Evolutionary conservation across 148 eudicot species (phyloP).

Genomic region (Cornus kousa): DNA sequence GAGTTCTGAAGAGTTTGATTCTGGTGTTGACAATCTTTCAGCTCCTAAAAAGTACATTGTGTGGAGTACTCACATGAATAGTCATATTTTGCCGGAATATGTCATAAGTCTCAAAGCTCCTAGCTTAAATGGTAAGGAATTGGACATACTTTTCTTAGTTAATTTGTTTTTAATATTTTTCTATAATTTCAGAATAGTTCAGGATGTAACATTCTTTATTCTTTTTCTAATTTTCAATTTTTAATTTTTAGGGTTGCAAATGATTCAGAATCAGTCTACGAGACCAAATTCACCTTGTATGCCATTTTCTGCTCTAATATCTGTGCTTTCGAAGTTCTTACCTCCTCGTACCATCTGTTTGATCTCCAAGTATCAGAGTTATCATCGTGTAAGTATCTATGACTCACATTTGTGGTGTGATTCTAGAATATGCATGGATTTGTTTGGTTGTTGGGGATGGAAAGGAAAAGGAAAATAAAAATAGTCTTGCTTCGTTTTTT

Average conservation of each 20-base stretch:
- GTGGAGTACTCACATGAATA: constrained; percentile 62
- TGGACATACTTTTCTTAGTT: neutral
- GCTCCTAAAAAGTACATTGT: constrained; percentile 51
- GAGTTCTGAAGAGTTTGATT: constrained; percentile 49
- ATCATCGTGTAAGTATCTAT: constrained; percentile 34
- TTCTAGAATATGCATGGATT: neutral
- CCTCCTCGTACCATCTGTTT: constrained; percentile 26
- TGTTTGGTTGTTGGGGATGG: neutral
- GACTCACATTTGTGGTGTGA: neutral
- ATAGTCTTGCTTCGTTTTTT: too few species aligned
- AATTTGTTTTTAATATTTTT: neutral
- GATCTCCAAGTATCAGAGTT: constrained; percentile 31
- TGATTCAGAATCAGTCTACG: constrained; percentile 18
- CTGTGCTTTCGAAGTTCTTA: constrained; percentile 39
- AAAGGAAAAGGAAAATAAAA: too few species aligned
- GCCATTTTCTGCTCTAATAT: constrained; percentile 55
- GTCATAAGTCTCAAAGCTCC: constrained; percentile 51
- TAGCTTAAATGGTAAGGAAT: constrained; percentile 29
- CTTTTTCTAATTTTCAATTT: neutral
- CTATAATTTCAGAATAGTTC: neutral
- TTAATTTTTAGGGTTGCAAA: constrained; percentile 11
- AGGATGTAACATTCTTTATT: neutral
- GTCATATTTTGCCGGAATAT: constrained; percentile 71
- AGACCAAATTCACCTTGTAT: constrained; percentile 64
- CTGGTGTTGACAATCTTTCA: constrained; percentile 41